Conservation (phyloP, 768 basidiomycete genomes). For the Suillus lakei region DNA sequence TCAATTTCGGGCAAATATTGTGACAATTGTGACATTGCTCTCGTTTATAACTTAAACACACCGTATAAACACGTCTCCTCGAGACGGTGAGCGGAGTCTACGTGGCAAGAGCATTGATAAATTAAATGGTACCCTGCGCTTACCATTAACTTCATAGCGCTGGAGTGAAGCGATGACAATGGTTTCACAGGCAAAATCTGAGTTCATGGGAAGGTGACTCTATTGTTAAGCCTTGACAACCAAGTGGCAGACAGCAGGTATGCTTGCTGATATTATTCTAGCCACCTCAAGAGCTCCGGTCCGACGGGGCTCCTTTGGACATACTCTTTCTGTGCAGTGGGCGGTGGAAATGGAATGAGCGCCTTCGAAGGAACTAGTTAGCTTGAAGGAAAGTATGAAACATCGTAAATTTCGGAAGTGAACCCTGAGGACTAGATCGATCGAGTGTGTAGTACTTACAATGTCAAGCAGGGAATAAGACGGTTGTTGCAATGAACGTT, state of each 20-base stretch:
- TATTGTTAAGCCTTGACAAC: slow-evolving; percentile 25
- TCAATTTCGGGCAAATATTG: not conserved
- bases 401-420: not conserved
- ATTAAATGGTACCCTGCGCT: not conserved
- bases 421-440: not conserved
- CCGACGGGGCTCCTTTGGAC: slow-evolving; percentile 20
- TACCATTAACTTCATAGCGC: not conserved
- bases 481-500: not conserved
- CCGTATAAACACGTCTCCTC: not conserved
- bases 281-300: slow-evolving; percentile 12
- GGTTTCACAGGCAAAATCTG: slow-evolving; percentile 3
- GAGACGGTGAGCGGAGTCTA: not conserved
- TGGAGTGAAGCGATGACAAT: not conserved
- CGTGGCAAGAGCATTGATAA: not conserved
- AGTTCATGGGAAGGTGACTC: slow-evolving; percentile 15
- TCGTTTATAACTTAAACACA: not conserved
- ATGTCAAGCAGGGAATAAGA: not conserved
- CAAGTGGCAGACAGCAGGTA: slow-evolving; percentile 17
- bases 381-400: not conserved
- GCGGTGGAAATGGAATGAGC: not conserved
- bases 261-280: slow-evolving; percentile 12
- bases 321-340: slow-evolving; percentile 15
- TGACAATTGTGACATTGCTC: not conserved
- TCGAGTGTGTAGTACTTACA: not conserved
- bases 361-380: not conserved